Conservation (phyloP, 2,329 filamentous ascomycete genomes). For the Penicillium sclerotigenum region DNA sequence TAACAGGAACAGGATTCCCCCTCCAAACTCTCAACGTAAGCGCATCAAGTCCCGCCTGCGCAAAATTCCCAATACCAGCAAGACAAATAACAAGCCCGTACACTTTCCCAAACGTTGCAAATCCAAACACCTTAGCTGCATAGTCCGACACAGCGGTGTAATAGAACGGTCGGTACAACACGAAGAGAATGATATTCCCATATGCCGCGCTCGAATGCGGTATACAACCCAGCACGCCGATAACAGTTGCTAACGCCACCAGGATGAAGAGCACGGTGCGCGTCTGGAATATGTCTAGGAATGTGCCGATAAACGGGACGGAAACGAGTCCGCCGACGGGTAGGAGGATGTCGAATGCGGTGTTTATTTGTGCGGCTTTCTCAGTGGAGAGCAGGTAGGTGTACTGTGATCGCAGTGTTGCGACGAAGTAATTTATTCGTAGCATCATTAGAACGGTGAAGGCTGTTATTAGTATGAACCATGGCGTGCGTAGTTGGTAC, state of each 20-base stretch:
- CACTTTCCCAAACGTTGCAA: slow-evolving; percentile 88
- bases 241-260: slow-evolving; percentile 67
- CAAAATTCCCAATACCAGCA: slow-evolving; percentile 79
- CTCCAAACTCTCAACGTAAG: slow-evolving; percentile 70
- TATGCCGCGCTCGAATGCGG: slow-evolving; percentile 70
- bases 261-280: slow-evolving; percentile 67
- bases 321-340: slow-evolving; percentile 79
- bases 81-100: slow-evolving; percentile 87
- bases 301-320: slow-evolving; percentile 77
- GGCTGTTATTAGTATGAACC: slow-evolving; percentile 83
- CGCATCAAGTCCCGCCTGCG: slow-evolving; percentile 74
- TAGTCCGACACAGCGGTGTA: slow-evolving; percentile 89
- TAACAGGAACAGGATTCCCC: slow-evolving; percentile 73
- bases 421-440: slow-evolving; percentile 89
- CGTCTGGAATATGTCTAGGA: slow-evolving; percentile 75
- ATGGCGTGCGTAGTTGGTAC: slow-evolving; percentile 73
- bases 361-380: slow-evolving; percentile 68
- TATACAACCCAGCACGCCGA: slow-evolving; percentile 73
- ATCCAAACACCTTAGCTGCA: slow-evolving; percentile 86
- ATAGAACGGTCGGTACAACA: slow-evolving; percentile 81
- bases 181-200: slow-evolving; percentile 72
- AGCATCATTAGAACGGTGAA: slow-evolving; percentile 78
- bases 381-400: slow-evolving; percentile 64
- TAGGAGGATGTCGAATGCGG: slow-evolving; percentile 81
- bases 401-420: slow-evolving; percentile 80